Conservation (phyloP, 495 filamentous ascomycete species). For the Echria macrotheca region DNA sequence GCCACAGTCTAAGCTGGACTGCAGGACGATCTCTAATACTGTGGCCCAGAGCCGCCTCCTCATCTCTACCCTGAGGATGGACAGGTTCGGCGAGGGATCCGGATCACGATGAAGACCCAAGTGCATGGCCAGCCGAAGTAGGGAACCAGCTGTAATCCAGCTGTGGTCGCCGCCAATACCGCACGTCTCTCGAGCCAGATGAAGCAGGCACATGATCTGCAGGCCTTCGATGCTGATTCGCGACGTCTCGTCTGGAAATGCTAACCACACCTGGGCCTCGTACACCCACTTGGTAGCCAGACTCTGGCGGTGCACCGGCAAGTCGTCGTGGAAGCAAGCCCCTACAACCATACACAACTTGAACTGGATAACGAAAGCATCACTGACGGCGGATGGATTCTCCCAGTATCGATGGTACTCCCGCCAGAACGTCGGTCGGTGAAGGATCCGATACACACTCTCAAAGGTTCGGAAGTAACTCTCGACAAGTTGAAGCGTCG, state of each 20-base stretch:
- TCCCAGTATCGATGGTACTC: slow-evolving; percentile 45
- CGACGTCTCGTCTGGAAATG: slow-evolving; percentile 47
- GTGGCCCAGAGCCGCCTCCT: slow-evolving; percentile 66
- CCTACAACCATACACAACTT: slow-evolving; percentile 63
- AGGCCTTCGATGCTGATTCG: slow-evolving; percentile 50
- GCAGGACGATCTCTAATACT: slow-evolving; percentile 56
- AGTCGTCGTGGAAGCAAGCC: slow-evolving; percentile 48
- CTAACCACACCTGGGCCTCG: slow-evolving; percentile 58
- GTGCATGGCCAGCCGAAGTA: slow-evolving; percentile 54
- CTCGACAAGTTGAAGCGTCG: slow-evolving; percentile 46
- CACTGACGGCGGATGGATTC: slow-evolving; percentile 16
- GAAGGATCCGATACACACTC: slow-evolving; percentile 49
- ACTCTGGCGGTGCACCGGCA: slow-evolving; percentile 36
- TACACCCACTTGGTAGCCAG: slow-evolving; percentile 57
- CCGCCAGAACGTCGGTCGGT: slow-evolving; percentile 45
- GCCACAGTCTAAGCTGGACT: slow-evolving; percentile 55
- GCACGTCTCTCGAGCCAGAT: slow-evolving; percentile 52
- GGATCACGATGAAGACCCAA: slow-evolving; percentile 62
- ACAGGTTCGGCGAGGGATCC: slow-evolving; percentile 32
- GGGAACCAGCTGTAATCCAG: slow-evolving; percentile 55
- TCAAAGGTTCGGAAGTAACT: slow-evolving; percentile 48
- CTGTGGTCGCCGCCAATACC: slow-evolving; percentile 50
- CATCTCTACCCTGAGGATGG: slow-evolving; percentile 54
- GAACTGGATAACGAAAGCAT: slow-evolving; percentile 52
- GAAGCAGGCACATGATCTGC: slow-evolving; percentile 54